Evolutionary conservation across 345 rosid genomes (phyloP).

Genomic region (Syzygium aqueum): DNA sequence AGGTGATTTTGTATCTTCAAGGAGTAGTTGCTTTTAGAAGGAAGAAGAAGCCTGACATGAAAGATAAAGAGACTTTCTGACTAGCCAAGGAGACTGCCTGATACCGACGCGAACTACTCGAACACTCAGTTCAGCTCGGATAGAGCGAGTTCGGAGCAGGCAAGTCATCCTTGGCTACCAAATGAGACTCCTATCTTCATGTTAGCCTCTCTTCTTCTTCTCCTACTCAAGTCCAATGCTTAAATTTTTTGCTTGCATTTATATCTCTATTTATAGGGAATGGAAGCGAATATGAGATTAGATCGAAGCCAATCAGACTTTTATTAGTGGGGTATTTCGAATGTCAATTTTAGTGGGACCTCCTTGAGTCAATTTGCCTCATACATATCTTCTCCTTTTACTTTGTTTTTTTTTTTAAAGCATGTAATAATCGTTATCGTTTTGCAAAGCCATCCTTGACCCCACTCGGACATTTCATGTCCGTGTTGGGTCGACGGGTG

Average conservation of each 20-base stretch:
- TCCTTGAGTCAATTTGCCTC: background rate
- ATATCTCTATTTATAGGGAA: background rate
- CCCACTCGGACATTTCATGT: too few relatives aligned
- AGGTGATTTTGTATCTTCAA: background rate
- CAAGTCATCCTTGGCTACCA: conserved; percentile 2
- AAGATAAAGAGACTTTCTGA: background rate
- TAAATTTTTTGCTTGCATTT: background rate
- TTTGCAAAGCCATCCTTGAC: too few relatives aligned
- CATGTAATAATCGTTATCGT: background rate
- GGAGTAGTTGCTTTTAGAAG: background rate
- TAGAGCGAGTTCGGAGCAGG: background rate
- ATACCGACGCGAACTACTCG: background rate
- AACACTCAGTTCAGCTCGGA: background rate
- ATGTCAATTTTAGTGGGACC: background rate
- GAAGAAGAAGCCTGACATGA: background rate
- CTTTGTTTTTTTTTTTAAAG: background rate
- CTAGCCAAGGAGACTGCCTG: background rate
- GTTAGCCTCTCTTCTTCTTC: background rate
- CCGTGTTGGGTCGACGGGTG: too few relatives aligned
- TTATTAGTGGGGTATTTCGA: background rate
- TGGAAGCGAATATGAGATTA: background rate
- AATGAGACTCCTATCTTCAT: background rate
- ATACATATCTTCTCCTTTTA: background rate
- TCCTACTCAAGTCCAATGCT: background rate
- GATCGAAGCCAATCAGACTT: background rate